Evolutionary conservation across 441 rosid species (phyloP).

Genomic region (Omphalea diandra): DNA sequence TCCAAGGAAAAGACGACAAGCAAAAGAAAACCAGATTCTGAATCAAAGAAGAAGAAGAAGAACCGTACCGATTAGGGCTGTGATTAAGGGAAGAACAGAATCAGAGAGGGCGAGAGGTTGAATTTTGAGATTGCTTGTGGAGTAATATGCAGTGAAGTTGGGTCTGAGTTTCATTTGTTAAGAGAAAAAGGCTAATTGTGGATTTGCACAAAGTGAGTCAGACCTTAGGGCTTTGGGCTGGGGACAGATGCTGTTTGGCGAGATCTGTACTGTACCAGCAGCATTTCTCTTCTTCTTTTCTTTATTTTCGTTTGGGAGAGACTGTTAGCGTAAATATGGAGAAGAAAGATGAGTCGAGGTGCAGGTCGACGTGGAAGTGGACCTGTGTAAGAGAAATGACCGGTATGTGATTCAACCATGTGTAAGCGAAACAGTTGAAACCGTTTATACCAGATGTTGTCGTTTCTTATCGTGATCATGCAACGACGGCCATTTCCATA

Average conservation of each 20-base stretch:
- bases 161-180: background rate
- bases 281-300: background rate
- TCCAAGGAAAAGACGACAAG: slow-evolving; percentile 19
- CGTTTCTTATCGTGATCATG: too few species aligned
- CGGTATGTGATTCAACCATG: too few species aligned
- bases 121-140: background rate
- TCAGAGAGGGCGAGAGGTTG: slow-evolving; percentile 4
- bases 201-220: background rate
- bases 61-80: slow-evolving; percentile 49
- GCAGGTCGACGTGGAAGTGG: too few species aligned
- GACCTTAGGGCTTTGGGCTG: background rate
- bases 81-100: slow-evolving; percentile 25
- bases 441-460: too few species aligned
- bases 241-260: background rate
- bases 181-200: background rate
- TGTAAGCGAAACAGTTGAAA: too few species aligned
- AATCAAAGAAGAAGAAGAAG: background rate
- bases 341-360: too few species aligned
- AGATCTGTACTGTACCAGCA: background rate
- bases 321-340: too few species aligned
- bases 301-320: too few species aligned
- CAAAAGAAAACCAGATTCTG: background rate
- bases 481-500: too few species aligned
- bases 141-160: background rate
- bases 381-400: too few species aligned